A percentile compares a stretch with the other conserved stretches of the same genome.
Evolutionary conservation across 768 basidiomycete species (phyloP).

Genomic region (Psilocybe azurescens): DNA sequence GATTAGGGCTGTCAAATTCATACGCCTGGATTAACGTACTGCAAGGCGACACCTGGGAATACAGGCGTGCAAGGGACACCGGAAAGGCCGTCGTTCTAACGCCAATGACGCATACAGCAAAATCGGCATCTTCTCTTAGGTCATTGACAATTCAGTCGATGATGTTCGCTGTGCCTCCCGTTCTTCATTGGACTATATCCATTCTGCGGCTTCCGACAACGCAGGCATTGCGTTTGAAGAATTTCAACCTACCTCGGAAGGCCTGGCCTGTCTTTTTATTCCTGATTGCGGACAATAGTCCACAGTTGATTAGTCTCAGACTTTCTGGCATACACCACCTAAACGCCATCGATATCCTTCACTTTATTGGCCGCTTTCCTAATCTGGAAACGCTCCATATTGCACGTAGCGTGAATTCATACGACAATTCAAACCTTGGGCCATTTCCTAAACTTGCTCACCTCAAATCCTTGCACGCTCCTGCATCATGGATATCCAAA

Average conservation of each 20-base stretch:
- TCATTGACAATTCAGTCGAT: conserved; percentile 26
- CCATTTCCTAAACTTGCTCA: conserved; percentile 27
- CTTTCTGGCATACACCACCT: conserved; percentile 24
- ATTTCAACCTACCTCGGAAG: conserved; percentile 25
- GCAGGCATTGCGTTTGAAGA: conserved; percentile 19
- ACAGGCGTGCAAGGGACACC: conserved; percentile 16
- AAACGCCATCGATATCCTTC: conserved; percentile 21
- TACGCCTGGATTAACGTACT: conserved; percentile 16
- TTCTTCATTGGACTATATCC: conserved; percentile 30
- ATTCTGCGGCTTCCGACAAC: conserved; percentile 21
- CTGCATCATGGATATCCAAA: conserved; percentile 27
- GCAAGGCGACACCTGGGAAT: conserved; percentile 25
- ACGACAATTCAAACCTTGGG: conserved; percentile 17
- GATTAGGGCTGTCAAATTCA: conserved; percentile 1
- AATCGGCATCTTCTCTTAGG: conserved; percentile 11
- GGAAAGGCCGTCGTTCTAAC: conserved; percentile 23
- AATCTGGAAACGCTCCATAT: conserved; percentile 20
- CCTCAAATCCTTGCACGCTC: conserved; percentile 24
- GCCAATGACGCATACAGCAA: conserved; percentile 15
- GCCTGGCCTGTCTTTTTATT: conserved; percentile 28
- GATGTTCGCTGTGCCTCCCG: conserved; percentile 28
- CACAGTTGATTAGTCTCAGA: conserved; percentile 21
- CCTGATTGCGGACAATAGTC: conserved; percentile 20
- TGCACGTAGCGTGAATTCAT: conserved; percentile 21
- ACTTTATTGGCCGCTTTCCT: conserved; percentile 22